These are phyloP conservation scores for Chaetomium sp. DNA, from an alignment of 2,329 filamentous ascomycete genomes.

Conservation along the genomic window DNA sequence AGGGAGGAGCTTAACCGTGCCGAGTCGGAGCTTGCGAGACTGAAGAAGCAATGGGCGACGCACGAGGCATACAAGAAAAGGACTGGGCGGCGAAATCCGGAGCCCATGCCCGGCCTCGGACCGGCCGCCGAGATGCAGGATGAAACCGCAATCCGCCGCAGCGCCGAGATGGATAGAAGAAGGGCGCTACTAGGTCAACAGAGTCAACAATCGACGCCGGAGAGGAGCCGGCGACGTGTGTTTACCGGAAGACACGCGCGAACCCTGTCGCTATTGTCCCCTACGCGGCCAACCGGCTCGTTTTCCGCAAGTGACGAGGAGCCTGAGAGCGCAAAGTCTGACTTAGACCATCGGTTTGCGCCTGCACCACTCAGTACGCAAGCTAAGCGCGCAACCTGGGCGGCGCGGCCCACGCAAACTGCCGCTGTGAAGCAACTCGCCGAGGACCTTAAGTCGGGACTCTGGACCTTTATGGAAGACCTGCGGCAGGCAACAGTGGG, in stretches of 20 bases:
- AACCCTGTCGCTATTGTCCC: slow-evolving; percentile 81
- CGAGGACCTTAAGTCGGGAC: slow-evolving; percentile 82
- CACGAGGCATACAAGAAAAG: slow-evolving; percentile 78
- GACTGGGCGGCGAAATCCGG: slow-evolving; percentile 65
- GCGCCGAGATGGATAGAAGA: slow-evolving; percentile 70
- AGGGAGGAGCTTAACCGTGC: slow-evolving; percentile 86
- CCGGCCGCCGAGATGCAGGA: slow-evolving; percentile 37
- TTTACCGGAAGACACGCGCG: slow-evolving; percentile 68
- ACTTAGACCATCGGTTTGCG: slow-evolving; percentile 38
- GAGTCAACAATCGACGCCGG: slow-evolving; percentile 45
- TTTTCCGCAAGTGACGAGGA: slow-evolving; percentile 49
- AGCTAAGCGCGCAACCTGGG: slow-evolving; percentile 62
- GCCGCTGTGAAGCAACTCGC: slow-evolving; percentile 72
- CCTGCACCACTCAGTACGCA: slow-evolving; percentile 43
- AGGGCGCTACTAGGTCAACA: slow-evolving; percentile 62
- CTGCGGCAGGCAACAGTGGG: slow-evolving; percentile 93
- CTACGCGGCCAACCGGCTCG: slow-evolving; percentile 50
- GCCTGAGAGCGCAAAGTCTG: slow-evolving; percentile 48
- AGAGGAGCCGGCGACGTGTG: slow-evolving; percentile 58
- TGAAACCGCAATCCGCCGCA: slow-evolving; percentile 44
- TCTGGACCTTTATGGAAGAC: slow-evolving; percentile 95
- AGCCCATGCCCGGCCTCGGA: slow-evolving; percentile 55
- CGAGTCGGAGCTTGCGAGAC: slow-evolving; percentile 70
- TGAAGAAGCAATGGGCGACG: slow-evolving; percentile 83
- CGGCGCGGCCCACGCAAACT: slow-evolving; percentile 52